phyloP scores from a whole-genome alignment of 2,329 filamentous ascomycete species.

The Plectosphaerella cucumerina region DNA sequence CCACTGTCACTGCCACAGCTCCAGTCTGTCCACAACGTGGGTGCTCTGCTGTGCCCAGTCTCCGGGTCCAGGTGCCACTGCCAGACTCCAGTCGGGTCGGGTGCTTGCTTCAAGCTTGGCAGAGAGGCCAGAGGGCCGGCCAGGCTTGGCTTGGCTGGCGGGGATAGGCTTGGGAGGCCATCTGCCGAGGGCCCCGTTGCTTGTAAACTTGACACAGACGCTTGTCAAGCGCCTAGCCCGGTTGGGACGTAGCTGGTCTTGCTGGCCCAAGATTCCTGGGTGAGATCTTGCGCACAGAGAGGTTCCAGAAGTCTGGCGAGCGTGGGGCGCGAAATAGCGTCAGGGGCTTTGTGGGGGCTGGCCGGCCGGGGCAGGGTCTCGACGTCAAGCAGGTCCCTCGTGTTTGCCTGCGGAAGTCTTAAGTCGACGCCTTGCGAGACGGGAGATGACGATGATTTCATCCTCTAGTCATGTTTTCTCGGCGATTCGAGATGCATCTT shows the following conservation, averaged over 20 bases:
- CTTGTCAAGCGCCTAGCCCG: constrained; percentile 1
- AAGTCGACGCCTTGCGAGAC: neutral
- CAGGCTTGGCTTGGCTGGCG: neutral
- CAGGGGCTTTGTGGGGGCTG: constrained; percentile 1
- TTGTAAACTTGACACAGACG: constrained; percentile 4
- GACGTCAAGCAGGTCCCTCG: neutral
- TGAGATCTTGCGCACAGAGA: neutral
- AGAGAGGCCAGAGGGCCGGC: neutral
- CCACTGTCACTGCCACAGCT: no score
- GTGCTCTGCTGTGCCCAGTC: no score
- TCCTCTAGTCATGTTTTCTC: no score
- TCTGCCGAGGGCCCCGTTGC: neutral
- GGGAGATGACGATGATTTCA: neutral
- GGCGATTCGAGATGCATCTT: no score
- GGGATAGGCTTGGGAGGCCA: neutral
- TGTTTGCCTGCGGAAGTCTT: neutral
- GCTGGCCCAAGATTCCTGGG: neutral
- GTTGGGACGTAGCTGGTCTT: neutral
- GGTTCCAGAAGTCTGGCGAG: constrained; percentile 1
- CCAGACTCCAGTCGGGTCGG: no score
- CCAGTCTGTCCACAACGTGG: no score
- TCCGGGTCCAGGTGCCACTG: no score
- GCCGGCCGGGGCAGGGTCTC: no score
- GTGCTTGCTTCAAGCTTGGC: no score
- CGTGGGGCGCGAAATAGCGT: constrained; percentile 1